Percentiles rank a stretch among this genome's conserved stretches.
Evolutionary conservation across 306 rosid species (phyloP).

Genomic region (Rosa lucieae): DNA sequence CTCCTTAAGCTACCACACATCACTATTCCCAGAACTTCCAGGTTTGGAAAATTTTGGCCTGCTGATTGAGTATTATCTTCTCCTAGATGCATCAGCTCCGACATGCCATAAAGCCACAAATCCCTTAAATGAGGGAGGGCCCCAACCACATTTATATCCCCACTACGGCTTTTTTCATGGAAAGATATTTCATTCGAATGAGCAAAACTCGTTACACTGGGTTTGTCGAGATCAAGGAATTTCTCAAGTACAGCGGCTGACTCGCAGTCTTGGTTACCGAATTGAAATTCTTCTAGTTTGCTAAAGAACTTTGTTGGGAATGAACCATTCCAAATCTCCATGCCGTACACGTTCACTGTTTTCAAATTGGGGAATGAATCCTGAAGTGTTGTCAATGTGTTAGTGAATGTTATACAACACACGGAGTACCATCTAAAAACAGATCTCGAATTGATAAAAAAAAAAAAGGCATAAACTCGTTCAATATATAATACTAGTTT

Average conservation of each 20-base stretch:
- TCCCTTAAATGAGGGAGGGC: background rate
- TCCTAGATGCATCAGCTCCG: background rate
- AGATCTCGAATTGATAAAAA: too few relatives aligned
- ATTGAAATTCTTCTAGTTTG: rapidly evolving
- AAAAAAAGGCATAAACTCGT: too few relatives aligned
- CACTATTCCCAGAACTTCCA: rapidly evolving
- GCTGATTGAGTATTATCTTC: background rate
- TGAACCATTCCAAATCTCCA: background rate
- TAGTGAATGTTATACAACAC: background rate
- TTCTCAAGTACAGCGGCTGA: background rate
- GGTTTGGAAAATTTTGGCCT: background rate
- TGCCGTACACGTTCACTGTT: rapidly evolving
- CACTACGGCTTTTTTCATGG: too few relatives aligned
- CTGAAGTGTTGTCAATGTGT: background rate
- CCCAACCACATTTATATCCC: background rate
- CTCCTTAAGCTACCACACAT: background rate
- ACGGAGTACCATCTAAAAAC: background rate
- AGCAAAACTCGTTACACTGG: background rate
- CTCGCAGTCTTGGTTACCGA: too few relatives aligned
- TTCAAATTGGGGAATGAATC: constrained; percentile 7
- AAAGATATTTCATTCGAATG: background rate
- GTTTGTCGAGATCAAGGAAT: background rate
- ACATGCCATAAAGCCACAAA: background rate
- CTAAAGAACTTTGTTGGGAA: background rate
- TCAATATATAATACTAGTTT: too few relatives aligned